Evolutionary conservation across 108 stramenopile species (phyloP).

Genomic region (Discostella stelligeroides): DNA sequence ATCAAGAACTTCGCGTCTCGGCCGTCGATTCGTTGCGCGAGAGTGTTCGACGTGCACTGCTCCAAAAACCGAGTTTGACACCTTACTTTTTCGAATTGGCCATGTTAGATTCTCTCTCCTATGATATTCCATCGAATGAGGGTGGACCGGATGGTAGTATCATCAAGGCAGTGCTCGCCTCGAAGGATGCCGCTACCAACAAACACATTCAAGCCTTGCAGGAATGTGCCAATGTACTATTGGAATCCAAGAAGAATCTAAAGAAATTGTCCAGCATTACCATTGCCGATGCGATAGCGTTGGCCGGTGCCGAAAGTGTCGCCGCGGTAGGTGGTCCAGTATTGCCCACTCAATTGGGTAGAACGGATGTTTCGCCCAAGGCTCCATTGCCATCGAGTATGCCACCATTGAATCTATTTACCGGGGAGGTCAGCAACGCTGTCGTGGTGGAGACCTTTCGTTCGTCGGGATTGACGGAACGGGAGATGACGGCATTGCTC

Average conservation of each 20-base stretch:
- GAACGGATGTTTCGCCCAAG: slow-evolving; percentile 59
- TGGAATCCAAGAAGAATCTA: slow-evolving; percentile 69
- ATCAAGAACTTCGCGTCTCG: slow-evolving; percentile 84
- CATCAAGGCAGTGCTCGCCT: slow-evolving; percentile 58
- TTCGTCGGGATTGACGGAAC: slow-evolving; percentile 76
- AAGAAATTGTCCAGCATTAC: slow-evolving; percentile 79
- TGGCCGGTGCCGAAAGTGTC: slow-evolving; percentile 79
- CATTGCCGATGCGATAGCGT: slow-evolving; percentile 80
- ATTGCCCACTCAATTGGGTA: slow-evolving; percentile 74
- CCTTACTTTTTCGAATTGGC: slow-evolving; percentile 78
- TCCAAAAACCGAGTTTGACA: slow-evolving; percentile 73
- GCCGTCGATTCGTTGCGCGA: slow-evolving; percentile 81
- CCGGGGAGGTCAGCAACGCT: slow-evolving; percentile 49
- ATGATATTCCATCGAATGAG: slow-evolving; percentile 55
- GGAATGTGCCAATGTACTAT: slow-evolving; percentile 56
- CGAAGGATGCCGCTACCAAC: slow-evolving; percentile 50
- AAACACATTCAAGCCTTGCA: slow-evolving; percentile 57
- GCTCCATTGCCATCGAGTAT: slow-evolving; percentile 33
- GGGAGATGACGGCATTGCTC: slow-evolving; percentile 87
- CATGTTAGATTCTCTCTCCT: slow-evolving; percentile 74
- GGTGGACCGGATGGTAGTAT: slow-evolving; percentile 83
- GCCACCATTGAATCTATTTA: slow-evolving; percentile 67
- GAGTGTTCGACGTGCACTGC: slow-evolving; percentile 73
- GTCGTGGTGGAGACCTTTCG: slow-evolving; percentile 63
- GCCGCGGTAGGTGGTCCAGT: slow-evolving; percentile 83